These are phyloP conservation scores for Colletotrichum sp. DNA, from an alignment of 2,329 filamentous ascomycete species.

Conservation along the genomic window DNA sequence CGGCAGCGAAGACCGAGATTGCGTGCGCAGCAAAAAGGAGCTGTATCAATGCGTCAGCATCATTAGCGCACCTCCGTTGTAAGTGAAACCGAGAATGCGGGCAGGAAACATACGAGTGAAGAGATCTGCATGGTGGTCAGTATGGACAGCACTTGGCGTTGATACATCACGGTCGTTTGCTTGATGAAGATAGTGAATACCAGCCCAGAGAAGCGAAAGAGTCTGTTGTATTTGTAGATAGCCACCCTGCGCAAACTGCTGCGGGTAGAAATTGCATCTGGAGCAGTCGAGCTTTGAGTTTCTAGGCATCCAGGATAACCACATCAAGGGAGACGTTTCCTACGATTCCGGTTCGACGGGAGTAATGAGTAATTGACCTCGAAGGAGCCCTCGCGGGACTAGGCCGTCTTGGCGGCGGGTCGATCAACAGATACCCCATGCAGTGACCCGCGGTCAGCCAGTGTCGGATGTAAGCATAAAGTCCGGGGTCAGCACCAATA, in stretches of 20 bases:
- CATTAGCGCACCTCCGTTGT: fast-evolving
- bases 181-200: background rate
- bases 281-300: background rate
- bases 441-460: background rate
- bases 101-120: background rate
- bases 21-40: background rate
- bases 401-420: background rate
- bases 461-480: background rate
- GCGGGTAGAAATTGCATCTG: background rate
- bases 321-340: background rate
- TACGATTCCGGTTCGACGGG: background rate
- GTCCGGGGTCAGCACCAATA: background rate
- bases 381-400: background rate
- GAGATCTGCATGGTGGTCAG: background rate
- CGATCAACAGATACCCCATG: background rate
- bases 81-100: fast-evolving
- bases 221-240: background rate
- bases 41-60: background rate
- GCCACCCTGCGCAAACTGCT: background rate
- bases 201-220: background rate
- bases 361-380: background rate
- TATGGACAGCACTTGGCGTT: background rate
- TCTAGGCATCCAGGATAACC: background rate
- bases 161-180: background rate
- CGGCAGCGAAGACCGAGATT: background rate